Percentiles rank a stretch among this genome's conserved stretches.
phyloP scores from a whole-genome alignment of 176 grass and related monocot genomes.

The Urochloa ruziziensis region DNA sequence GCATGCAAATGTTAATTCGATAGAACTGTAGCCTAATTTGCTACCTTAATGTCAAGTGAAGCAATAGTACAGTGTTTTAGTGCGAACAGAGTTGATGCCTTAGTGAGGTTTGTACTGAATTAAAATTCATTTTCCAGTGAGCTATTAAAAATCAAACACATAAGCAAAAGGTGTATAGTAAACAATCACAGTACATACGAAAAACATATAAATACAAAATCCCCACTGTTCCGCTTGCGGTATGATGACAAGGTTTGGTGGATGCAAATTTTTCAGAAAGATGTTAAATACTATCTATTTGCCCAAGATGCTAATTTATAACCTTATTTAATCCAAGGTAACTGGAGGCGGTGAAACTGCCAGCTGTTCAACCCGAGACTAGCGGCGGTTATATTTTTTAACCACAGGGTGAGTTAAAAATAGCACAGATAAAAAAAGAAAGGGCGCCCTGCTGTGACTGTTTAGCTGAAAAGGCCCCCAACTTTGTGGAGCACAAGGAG shows the following conservation, averaged over 20 bases:
- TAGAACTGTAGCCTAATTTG: not conserved
- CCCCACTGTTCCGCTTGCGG: not conserved
- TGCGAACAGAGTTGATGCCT: not conserved
- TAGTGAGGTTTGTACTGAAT: not conserved
- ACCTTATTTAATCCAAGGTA: slow-evolving; percentile 15
- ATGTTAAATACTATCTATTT: not conserved
- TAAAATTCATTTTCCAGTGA: not conserved
- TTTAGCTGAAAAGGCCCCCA: not conserved
- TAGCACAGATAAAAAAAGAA: not conserved
- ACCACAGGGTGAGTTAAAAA: not conserved
- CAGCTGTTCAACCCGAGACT: not conserved
- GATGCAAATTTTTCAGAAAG: no score
- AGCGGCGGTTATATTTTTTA: not conserved
- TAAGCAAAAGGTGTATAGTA: not conserved
- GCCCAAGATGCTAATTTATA: not conserved
- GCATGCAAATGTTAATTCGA: not conserved
- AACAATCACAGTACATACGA: not conserved
- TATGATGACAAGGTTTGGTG: not conserved
- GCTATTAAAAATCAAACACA: not conserved
- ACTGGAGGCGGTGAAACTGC: not conserved
- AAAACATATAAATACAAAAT: not conserved
- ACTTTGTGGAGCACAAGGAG: slow-evolving; percentile 7
- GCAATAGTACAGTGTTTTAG: not conserved
- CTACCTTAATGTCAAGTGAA: not conserved
- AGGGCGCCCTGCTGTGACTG: not conserved